A percentile compares a stretch with the other conserved stretches of the same genome.
Conservation (phyloP, 805 yeast genomes). For the Candida hispaniensis region DNA sequence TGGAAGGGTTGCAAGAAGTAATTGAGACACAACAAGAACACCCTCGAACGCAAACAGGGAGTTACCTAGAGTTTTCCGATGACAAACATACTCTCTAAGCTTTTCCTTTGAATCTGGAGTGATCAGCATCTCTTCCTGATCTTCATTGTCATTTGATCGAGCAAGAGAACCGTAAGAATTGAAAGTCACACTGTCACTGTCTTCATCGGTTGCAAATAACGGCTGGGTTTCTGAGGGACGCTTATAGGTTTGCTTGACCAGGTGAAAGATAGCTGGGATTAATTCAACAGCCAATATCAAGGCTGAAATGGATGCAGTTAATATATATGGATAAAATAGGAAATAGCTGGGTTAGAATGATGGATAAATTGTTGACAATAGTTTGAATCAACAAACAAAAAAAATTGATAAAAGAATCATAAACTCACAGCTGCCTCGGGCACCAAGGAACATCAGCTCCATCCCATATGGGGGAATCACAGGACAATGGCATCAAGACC, state of each 20-base stretch:
- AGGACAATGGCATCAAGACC: slow-evolving; percentile 15
- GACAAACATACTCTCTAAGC: slow-evolving; percentile 2
- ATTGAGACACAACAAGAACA: slow-evolving; percentile 10
- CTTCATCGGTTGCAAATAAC: slow-evolving; percentile 8
- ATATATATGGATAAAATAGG: slow-evolving; percentile 11
- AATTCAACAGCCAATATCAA: slow-evolving; percentile 6
- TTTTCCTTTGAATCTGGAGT: slow-evolving; percentile 10
- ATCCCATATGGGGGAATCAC: slow-evolving; percentile 16
- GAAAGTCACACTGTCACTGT: slow-evolving; percentile 7
- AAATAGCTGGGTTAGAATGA: slow-evolving; percentile 11
- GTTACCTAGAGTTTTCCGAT: slow-evolving; percentile 10
- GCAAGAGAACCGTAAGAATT: slow-evolving; percentile 8
- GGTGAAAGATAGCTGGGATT: slow-evolving; percentile 10
- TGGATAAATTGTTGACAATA: too few species aligned
- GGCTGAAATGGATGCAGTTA: slow-evolving; percentile 5
- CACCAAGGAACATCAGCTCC: slow-evolving; percentile 15
- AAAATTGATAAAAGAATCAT: too few species aligned
- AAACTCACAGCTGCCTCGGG: slow-evolving; percentile 12
- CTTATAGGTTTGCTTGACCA: slow-evolving; percentile 5
- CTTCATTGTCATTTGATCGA: too few species aligned
- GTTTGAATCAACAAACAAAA: too few species aligned
- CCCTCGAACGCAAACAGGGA: slow-evolving; percentile 11
- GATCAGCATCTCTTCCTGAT: too few species aligned
- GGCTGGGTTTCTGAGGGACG: slow-evolving; percentile 8
- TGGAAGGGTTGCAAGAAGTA: slow-evolving; percentile 13